phyloP scores from a whole-genome alignment of 768 basidiomycete genomes.

The Lyophyllum atratum region DNA sequence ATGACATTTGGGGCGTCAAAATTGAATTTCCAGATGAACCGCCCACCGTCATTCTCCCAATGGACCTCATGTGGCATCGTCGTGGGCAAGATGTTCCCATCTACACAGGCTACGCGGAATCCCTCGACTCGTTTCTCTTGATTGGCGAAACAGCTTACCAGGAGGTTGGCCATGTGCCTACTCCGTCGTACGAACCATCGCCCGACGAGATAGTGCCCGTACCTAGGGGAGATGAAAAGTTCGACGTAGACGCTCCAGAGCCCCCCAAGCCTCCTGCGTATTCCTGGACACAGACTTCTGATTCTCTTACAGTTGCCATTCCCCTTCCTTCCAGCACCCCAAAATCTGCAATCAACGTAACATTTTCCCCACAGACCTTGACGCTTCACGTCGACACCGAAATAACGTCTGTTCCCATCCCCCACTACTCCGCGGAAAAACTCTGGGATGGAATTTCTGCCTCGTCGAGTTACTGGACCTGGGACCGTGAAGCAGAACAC shows the following conservation, averaged over 20 bases:
- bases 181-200: slow-evolving; percentile 54
- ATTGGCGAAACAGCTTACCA: slow-evolving; percentile 61
- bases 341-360: slow-evolving; percentile 64
- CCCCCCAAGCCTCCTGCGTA: slow-evolving; percentile 72
- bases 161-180: slow-evolving; percentile 31
- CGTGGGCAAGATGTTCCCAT: slow-evolving; percentile 73
- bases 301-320: slow-evolving; percentile 82
- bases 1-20: slow-evolving; percentile 67
- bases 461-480: slow-evolving; percentile 90
- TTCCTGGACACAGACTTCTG: slow-evolving; percentile 89
- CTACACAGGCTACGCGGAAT: slow-evolving; percentile 48
- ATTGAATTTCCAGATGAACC: slow-evolving; percentile 45
- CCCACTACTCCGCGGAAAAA: slow-evolving; percentile 58
- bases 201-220: slow-evolving; percentile 70
- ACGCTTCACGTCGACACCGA: slow-evolving; percentile 58
- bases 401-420: slow-evolving; percentile 42
- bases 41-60: slow-evolving; percentile 30
- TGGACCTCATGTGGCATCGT: slow-evolving; percentile 70
- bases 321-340: slow-evolving; percentile 74
- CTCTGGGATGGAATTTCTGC: slow-evolving; percentile 84
- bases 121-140: slow-evolving; percentile 51
- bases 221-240: slow-evolving; percentile 59
- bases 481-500: slow-evolving; percentile 76
- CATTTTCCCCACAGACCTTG: slow-evolving; percentile 64
- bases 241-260: slow-evolving; percentile 40